Evolutionary conservation across 225 moss, liverwort and hornwort genomes (phyloP).

Genomic region (Polytrichum formosum): DNA sequence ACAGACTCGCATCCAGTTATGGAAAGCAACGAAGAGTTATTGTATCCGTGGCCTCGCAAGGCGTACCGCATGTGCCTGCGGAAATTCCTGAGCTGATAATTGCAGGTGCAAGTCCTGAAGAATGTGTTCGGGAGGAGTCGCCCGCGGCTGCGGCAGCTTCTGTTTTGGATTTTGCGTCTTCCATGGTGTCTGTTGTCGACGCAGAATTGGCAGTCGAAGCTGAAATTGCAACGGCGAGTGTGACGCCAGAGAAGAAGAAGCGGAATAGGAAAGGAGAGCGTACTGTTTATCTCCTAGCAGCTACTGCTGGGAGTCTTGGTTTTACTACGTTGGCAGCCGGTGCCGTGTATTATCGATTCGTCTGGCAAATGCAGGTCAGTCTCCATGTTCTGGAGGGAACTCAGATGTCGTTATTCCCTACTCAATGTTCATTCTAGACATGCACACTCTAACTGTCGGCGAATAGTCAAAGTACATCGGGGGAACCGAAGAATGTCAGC

Average conservation of each 20-base stretch:
- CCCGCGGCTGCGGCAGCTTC: not conserved
- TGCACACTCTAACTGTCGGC: not conserved
- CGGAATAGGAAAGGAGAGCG: slow-evolving; percentile 24
- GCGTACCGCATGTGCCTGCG: too few relatives aligned
- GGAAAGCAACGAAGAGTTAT: not conserved
- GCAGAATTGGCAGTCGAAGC: not conserved
- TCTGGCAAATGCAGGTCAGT: slow-evolving; percentile 54
- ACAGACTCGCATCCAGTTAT: not conserved
- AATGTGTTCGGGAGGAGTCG: not conserved
- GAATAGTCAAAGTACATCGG: not conserved
- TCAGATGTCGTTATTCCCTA: too few relatives aligned
- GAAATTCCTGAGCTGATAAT: too few relatives aligned
- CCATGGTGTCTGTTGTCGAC: slow-evolving; percentile 12
- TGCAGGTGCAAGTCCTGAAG: not conserved
- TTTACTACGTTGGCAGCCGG: slow-evolving; percentile 42
- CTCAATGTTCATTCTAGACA: not conserved
- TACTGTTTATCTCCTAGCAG: slow-evolving; percentile 40
- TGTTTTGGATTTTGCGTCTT: slow-evolving; percentile 8
- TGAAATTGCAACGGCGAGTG: not conserved
- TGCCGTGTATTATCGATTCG: slow-evolving; percentile 55
- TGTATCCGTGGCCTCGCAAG: not conserved
- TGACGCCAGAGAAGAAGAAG: slow-evolving; percentile 5
- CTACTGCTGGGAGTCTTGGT: slow-evolving; percentile 45
- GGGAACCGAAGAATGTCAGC: not conserved
- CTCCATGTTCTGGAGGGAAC: not conserved